These are phyloP conservation scores for Kingdonia uniflora DNA, from an alignment of 164 flowering plant genomes.

Conservation along the genomic window DNA sequence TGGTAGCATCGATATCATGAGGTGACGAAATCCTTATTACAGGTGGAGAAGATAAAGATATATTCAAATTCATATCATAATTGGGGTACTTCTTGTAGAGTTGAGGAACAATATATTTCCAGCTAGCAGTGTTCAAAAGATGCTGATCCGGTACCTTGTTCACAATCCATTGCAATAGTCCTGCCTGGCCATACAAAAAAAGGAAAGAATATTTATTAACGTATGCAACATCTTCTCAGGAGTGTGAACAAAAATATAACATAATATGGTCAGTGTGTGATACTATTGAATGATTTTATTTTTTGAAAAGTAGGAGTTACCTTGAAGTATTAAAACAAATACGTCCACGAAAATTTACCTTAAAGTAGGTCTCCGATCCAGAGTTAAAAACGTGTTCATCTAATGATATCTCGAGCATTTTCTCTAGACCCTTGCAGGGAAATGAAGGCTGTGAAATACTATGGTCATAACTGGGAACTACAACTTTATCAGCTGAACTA, in stretches of 20 bases:
- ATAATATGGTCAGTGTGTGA: too few species aligned
- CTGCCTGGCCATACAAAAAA: conserved; percentile 35
- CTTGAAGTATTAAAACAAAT: too few species aligned
- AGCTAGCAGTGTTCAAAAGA: conserved; percentile 78
- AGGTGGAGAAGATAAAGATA: conserved; percentile 72
- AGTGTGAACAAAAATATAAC: too few species aligned
- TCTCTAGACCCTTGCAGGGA: conserved; percentile 28
- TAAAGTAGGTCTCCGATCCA: conserved; percentile 46
- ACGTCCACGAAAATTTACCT: conserved; percentile 27
- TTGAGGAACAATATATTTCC: conserved; percentile 82
- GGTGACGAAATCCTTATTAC: conserved; percentile 29
- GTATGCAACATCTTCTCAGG: too few species aligned
- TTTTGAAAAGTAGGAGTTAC: too few species aligned
- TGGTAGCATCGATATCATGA: conserved; percentile 33
- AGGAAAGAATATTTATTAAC: neutral
- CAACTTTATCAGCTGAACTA: conserved; percentile 17
- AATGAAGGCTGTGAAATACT: conserved; percentile 14
- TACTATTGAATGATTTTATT: too few species aligned
- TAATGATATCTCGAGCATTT: conserved; percentile 70
- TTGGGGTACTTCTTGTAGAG: conserved; percentile 84
- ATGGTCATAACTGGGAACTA: conserved; percentile 7
- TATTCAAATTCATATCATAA: conserved; percentile 64
- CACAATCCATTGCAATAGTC: conserved; percentile 71
- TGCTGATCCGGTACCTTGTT: conserved; percentile 75
- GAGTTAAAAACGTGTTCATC: conserved; percentile 66